Evolutionary conservation across 2,329 filamentous ascomycete species (phyloP).

Genomic region (Colletotrichum liaoningense): DNA sequence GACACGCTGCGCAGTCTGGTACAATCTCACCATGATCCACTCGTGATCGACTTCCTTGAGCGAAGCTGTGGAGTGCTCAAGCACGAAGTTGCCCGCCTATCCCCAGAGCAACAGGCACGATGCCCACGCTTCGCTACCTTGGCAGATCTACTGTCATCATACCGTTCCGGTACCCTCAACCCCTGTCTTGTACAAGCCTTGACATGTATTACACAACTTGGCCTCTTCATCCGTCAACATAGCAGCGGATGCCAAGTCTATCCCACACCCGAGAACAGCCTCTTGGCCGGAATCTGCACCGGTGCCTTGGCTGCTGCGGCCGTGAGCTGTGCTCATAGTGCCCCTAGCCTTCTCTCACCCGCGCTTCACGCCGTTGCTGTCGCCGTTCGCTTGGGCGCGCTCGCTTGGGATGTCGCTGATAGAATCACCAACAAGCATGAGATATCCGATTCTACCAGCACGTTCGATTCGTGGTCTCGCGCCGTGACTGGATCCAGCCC

Average conservation of each 20-base stretch:
- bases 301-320: conserved; percentile 15
- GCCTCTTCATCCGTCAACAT: conserved; percentile 20
- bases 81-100: conserved; percentile 2
- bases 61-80: conserved; percentile 15
- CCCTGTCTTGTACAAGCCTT: conserved; percentile 7
- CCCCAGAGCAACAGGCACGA: background rate
- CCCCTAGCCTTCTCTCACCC: background rate
- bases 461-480: conserved; percentile 6
- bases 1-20: background rate
- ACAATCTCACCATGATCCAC: conserved; percentile 2
- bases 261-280: background rate
- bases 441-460: background rate
- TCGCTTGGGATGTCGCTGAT: background rate
- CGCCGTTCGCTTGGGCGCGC: background rate
- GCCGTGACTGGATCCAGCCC: background rate
- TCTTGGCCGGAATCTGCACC: conserved; percentile 1
- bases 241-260: conserved; percentile 16
- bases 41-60: conserved; percentile 9
- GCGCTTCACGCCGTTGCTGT: conserved; percentile 3
- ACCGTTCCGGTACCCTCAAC: background rate
- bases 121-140: conserved; percentile 5
- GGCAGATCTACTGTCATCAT: background rate
- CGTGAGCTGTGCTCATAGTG: conserved; percentile 16
- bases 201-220: conserved; percentile 18
- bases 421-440: background rate